Percentiles rank a stretch among this genome's conserved stretches.
Evolutionary conservation across 352 stramenopile species (phyloP).

Genomic region (Phytopythium helicoides): DNA sequence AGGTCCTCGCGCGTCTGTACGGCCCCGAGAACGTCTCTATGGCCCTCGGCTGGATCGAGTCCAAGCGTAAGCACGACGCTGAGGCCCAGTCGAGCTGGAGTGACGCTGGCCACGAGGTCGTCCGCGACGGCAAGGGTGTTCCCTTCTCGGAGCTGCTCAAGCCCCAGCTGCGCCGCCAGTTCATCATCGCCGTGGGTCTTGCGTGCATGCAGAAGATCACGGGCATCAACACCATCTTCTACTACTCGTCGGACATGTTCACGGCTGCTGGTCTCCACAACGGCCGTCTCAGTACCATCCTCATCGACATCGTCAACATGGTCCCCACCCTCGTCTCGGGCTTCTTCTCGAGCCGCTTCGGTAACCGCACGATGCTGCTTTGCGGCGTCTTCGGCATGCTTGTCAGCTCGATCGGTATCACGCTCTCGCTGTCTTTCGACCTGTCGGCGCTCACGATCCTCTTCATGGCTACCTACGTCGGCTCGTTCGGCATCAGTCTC

Average conservation of each 20-base stretch:
- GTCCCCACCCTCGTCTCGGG: constrained; percentile 28
- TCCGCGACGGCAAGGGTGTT: constrained; percentile 27
- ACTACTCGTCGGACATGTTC: constrained; percentile 54
- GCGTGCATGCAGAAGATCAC: constrained; percentile 41
- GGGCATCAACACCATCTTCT: constrained; percentile 55
- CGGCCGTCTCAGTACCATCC: constrained; percentile 24
- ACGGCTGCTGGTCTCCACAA: constrained; percentile 28
- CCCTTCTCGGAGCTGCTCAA: constrained; percentile 25
- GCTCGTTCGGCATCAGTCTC: constrained; percentile 27
- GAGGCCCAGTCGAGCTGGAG: constrained; percentile 30
- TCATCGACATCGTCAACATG: constrained; percentile 41
- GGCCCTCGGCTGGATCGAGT: constrained; percentile 36
- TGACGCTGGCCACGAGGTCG: constrained; percentile 22
- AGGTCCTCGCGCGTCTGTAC: constrained; percentile 29
- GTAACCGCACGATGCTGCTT: constrained; percentile 35
- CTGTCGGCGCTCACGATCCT: constrained; percentile 32
- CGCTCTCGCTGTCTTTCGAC: constrained; percentile 24
- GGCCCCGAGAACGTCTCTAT: constrained; percentile 32
- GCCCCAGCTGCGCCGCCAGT: constrained; percentile 21
- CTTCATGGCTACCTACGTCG: constrained; percentile 32
- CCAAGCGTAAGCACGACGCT: constrained; percentile 28
- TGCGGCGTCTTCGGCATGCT: constrained; percentile 30
- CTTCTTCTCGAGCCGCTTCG: constrained; percentile 25
- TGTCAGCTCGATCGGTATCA: constrained; percentile 33
- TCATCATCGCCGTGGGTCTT: constrained; percentile 36